Conservation (phyloP, 1,284 basidiomycete genomes). For the Flammula alnicola region DNA sequence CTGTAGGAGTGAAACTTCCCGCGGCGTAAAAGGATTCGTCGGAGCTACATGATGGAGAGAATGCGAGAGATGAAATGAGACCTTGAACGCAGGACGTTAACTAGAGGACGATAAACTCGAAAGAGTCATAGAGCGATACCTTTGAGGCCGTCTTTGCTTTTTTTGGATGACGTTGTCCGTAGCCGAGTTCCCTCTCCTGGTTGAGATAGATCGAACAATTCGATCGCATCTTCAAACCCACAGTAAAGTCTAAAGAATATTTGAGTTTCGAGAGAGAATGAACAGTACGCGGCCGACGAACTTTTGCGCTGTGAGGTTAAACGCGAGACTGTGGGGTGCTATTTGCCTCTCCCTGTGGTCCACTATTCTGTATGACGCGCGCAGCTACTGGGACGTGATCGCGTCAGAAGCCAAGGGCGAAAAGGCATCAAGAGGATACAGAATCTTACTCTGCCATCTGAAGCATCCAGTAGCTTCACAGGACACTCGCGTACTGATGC, state of each 20-base stretch:
- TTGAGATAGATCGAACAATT: constrained; percentile 79
- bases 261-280: not conserved
- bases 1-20: constrained; percentile 59
- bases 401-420: not conserved
- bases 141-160: constrained; percentile 84
- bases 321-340: constrained; percentile 82
- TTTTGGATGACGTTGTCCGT: constrained; percentile 76
- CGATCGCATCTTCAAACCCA: constrained; percentile 88
- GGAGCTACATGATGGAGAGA: constrained; percentile 66
- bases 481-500: constrained; percentile 83
- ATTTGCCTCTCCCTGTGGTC: constrained; percentile 90
- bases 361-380: constrained; percentile 90
- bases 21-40: constrained; percentile 72
- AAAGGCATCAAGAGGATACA: not conserved
- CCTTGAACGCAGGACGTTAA: too few relatives aligned
- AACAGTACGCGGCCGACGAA: too few relatives aligned
- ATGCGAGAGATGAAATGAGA: constrained; percentile 81
- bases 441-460: constrained; percentile 69
- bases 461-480: constrained; percentile 80
- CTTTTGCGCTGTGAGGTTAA: constrained; percentile 73
- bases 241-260: constrained; percentile 73
- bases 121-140: too few relatives aligned
- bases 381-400: constrained; percentile 52
- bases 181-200: constrained; percentile 79
- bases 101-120: too few relatives aligned